A percentile compares a stretch with the other conserved stretches of the same genome.
phyloP scores from a whole-genome alignment of 2,329 filamentous ascomycete species.

The Sordariomycetes sp. region DNA sequence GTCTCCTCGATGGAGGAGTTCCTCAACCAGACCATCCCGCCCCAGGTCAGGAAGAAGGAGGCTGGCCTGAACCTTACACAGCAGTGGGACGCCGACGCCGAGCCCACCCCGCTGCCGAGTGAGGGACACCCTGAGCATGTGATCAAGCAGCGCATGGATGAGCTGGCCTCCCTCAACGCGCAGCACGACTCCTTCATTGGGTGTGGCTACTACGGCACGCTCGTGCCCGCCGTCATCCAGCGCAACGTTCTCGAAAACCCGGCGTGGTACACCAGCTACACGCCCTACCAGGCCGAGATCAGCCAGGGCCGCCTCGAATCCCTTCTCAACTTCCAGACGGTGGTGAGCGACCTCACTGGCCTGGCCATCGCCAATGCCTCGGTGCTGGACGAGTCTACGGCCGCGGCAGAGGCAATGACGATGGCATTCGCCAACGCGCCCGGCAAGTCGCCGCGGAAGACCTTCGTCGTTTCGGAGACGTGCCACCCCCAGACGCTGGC shows the following conservation, averaged over 20 bases:
- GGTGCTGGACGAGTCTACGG: conserved; percentile 82
- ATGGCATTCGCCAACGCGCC: conserved; percentile 73
- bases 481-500: conserved; percentile 80
- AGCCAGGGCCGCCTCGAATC: conserved; percentile 90
- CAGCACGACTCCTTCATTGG: conserved; percentile 64
- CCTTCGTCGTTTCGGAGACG: conserved; percentile 71
- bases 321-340: conserved; percentile 91
- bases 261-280: conserved; percentile 97
- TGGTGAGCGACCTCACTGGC: conserved; percentile 80
- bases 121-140: conserved; percentile 51
- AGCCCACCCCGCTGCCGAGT: conserved; percentile 36
- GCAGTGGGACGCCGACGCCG: conserved; percentile 46
- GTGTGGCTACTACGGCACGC: conserved; percentile 78
- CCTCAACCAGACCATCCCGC: conserved; percentile 71
- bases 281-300: conserved; percentile 94
- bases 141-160: conserved; percentile 32
- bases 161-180: conserved; percentile 23
- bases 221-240: conserved; percentile 82
- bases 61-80: conserved; percentile 49
- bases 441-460: conserved; percentile 65
- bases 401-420: conserved; percentile 92
- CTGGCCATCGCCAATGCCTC: conserved; percentile 86
- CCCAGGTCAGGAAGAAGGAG: conserved; percentile 51
- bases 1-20: conserved; percentile 69
- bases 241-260: conserved; percentile 88